Evolutionary conservation across 2,329 filamentous ascomycete genomes (phyloP).

Genomic region (Mycosphaerella sp.): DNA sequence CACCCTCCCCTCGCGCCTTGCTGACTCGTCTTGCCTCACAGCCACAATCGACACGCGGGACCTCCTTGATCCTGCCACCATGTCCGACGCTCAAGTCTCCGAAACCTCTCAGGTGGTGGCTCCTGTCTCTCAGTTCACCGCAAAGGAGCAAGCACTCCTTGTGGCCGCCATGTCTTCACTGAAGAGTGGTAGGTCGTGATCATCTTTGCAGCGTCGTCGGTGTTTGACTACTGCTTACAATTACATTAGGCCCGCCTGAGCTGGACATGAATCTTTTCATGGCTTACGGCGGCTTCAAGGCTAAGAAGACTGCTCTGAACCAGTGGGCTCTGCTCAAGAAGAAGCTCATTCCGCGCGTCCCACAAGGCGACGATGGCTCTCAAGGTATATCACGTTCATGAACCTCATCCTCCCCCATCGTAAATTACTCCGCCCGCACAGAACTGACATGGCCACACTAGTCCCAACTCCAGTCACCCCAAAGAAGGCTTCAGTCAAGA

Average conservation of each 20-base stretch:
- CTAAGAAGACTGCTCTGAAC: conserved; percentile 30
- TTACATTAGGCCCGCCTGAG: conserved; percentile 25
- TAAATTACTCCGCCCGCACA: neutral
- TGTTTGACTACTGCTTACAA: conserved; percentile 1
- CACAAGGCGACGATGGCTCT: conserved; percentile 16
- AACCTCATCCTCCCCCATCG: neutral
- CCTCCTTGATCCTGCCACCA: neutral
- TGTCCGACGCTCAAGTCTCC: conserved; percentile 12
- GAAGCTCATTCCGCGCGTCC: conserved; percentile 26
- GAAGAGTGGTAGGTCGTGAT: conserved; percentile 17
- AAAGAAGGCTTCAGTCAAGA: conserved; percentile 18
- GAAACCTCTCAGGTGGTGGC: neutral
- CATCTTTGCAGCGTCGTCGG: too few relatives aligned
- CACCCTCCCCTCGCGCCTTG: too few relatives aligned
- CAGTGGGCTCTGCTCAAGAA: conserved; percentile 35
- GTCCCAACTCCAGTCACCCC: neutral
- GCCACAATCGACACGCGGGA: neutral
- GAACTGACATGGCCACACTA: neutral
- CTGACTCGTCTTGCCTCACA: neutral
- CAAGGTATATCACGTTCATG: conserved; percentile 1
- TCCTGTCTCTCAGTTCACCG: conserved; percentile 21
- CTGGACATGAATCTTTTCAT: conserved; percentile 32
- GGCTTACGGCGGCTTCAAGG: conserved; percentile 28
- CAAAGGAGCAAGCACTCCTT: conserved; percentile 29
- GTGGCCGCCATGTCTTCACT: conserved; percentile 29